Evolutionary conservation across 164 flowering plant genomes (phyloP).

Genomic region (Brasenia schreberi): DNA sequence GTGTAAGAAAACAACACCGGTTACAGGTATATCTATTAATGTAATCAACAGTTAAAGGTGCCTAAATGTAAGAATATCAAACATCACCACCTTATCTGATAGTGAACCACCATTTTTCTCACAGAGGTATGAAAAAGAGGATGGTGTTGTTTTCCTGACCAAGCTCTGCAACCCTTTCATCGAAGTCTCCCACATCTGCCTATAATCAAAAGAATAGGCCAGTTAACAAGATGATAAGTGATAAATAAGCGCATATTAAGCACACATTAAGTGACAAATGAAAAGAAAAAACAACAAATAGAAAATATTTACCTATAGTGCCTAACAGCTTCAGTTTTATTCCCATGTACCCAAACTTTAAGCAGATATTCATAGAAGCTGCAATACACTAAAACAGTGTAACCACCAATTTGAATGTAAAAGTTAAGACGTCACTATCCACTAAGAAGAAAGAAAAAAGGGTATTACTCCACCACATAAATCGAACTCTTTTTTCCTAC

Average conservation of each 20-base stretch:
- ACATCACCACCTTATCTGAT: conserved; percentile 50
- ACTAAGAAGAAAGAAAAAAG: no score
- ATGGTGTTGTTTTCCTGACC: conserved; percentile 69
- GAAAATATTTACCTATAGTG: conserved; percentile 44
- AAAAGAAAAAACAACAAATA: not conserved
- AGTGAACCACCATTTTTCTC: conserved; percentile 73
- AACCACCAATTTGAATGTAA: no score
- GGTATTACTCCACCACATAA: no score
- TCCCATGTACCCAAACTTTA: conserved; percentile 98
- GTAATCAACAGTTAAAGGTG: not conserved
- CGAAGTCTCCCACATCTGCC: conserved; percentile 98
- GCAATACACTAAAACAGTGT: conserved; percentile 13
- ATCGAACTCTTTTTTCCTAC: not conserved
- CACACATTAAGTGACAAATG: not conserved
- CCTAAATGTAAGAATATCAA: not conserved
- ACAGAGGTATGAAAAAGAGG: conserved; percentile 80
- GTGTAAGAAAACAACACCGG: conserved; percentile 13
- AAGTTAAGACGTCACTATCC: no score
- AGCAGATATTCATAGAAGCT: conserved; percentile 96
- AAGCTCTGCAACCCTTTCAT: conserved; percentile 82
- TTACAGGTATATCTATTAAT: not conserved
- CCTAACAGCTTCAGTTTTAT: conserved; percentile 64
- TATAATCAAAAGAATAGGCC: conserved; percentile 12
- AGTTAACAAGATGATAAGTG: not conserved
- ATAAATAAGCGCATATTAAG: not conserved